Conservation (phyloP, 2,329 filamentous ascomycete genomes). For the Coniochaeta sp. region DNA sequence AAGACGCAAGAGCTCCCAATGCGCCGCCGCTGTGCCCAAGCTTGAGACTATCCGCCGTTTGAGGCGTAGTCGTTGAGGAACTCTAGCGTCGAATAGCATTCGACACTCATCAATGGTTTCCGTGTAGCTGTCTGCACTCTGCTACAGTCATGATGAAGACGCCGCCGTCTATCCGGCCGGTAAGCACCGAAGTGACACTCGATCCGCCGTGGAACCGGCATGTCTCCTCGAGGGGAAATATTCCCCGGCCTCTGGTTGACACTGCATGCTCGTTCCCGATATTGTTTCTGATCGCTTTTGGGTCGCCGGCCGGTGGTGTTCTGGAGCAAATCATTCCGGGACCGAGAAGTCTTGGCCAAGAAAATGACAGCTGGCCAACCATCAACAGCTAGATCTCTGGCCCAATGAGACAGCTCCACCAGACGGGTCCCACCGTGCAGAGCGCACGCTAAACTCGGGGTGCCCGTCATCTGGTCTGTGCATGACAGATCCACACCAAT, state of each 20-base stretch:
- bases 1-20: no score
- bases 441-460: background rate
- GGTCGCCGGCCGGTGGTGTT: background rate
- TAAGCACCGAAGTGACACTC: background rate
- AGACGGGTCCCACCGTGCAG: background rate
- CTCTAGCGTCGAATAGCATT: no score
- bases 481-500: background rate
- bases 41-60: no score
- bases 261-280: background rate
- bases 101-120: no score
- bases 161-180: background rate
- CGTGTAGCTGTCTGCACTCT: no score
- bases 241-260: background rate
- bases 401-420: background rate
- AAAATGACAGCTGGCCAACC: background rate
- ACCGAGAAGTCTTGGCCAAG: background rate
- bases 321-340: background rate
- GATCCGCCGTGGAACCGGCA: background rate
- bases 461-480: background rate
- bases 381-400: background rate
- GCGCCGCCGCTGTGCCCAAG: no score
- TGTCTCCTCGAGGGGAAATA: no score
- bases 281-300: background rate
- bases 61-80: no score
- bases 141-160: background rate